These are phyloP conservation scores for Mycena sanguinolenta DNA, from an alignment of 768 basidiomycete genomes.

Conservation along the genomic window DNA sequence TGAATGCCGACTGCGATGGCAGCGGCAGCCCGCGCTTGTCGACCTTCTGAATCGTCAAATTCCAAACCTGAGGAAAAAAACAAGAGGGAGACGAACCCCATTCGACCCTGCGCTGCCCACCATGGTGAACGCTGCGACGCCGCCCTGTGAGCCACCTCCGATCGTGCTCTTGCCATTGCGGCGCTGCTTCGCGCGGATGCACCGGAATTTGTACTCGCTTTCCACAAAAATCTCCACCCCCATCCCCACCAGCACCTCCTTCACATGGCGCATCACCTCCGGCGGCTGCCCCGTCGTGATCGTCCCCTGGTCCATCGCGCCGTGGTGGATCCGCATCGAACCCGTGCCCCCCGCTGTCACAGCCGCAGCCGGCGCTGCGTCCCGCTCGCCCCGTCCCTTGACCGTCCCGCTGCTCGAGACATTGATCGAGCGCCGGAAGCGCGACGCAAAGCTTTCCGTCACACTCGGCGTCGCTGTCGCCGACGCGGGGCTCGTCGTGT, in stretches of 20 bases:
- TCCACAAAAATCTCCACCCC: slow-evolving; percentile 91
- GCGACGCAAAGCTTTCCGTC: slow-evolving; percentile 59
- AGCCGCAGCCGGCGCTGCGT: slow-evolving; percentile 40
- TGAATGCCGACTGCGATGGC: slow-evolving; percentile 80
- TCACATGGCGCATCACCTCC: slow-evolving; percentile 90
- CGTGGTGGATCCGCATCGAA: slow-evolving; percentile 87
- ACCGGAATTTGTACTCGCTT: slow-evolving; percentile 91
- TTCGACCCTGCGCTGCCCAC: slow-evolving; percentile 87
- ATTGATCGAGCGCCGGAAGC: slow-evolving; percentile 65
- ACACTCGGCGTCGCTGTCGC: slow-evolving; percentile 53
- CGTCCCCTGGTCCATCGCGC: slow-evolving; percentile 91
- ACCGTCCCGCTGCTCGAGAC: slow-evolving; percentile 44
- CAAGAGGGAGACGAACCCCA: slow-evolving; percentile 70
- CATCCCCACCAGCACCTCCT: slow-evolving; percentile 85
- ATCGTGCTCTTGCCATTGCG: slow-evolving; percentile 66
- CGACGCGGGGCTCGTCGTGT: slow-evolving; percentile 52
- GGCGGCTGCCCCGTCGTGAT: slow-evolving; percentile 88
- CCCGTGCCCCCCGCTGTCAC: slow-evolving; percentile 55
- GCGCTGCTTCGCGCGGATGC: slow-evolving; percentile 76
- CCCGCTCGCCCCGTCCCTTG: slow-evolving; percentile 41
- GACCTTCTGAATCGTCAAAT: slow-evolving; percentile 61
- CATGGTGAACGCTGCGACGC: slow-evolving; percentile 82
- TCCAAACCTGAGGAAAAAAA: neutral
- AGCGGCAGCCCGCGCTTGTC: slow-evolving; percentile 91
- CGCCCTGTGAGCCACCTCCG: slow-evolving; percentile 49